phyloP scores from a whole-genome alignment of 1,284 basidiomycete species.

The Pseudozyma flocculosa region DNA sequence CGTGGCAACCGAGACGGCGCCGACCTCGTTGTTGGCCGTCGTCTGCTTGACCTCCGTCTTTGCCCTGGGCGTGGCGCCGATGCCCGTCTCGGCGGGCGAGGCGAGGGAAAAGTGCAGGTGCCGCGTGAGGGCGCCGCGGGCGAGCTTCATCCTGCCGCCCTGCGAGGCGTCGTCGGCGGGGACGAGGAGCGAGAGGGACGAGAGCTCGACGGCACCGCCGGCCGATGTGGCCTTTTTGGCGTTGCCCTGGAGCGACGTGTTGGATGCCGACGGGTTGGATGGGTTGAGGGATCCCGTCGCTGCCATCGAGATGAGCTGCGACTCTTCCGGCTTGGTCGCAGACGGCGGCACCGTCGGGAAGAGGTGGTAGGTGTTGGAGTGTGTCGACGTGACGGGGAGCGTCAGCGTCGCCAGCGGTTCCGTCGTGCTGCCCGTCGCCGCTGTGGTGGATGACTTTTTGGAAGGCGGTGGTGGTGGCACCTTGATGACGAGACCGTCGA shows the following conservation, averaged over 20 bases:
- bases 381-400: conserved; percentile 2
- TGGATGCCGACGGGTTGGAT: neutral
- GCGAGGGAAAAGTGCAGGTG: conserved; percentile 26
- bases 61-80: neutral
- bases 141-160: conserved; percentile 17
- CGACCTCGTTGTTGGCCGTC: neutral
- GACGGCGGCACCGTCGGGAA: conserved; percentile 11
- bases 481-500: conserved; percentile 30
- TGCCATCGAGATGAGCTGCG: conserved; percentile 46
- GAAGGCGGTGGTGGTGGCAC: conserved; percentile 12
- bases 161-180: conserved; percentile 16
- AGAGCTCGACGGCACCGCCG: conserved; percentile 34
- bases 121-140: conserved; percentile 17
- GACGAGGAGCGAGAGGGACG: conserved; percentile 26
- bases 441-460: conserved; percentile 3
- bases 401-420: conserved; percentile 17
- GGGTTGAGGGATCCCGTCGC: conserved; percentile 6
- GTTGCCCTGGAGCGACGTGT: conserved; percentile 7
- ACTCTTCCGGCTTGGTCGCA: conserved; percentile 16
- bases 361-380: conserved; percentile 29
- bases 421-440: conserved; percentile 3
- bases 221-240: conserved; percentile 11
- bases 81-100: conserved; percentile 16
- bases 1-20: too few relatives aligned
- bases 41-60: neutral